Evolutionary conservation across 177 flowering plant species (phyloP).

Genomic region (Telopea speciosissima): DNA sequence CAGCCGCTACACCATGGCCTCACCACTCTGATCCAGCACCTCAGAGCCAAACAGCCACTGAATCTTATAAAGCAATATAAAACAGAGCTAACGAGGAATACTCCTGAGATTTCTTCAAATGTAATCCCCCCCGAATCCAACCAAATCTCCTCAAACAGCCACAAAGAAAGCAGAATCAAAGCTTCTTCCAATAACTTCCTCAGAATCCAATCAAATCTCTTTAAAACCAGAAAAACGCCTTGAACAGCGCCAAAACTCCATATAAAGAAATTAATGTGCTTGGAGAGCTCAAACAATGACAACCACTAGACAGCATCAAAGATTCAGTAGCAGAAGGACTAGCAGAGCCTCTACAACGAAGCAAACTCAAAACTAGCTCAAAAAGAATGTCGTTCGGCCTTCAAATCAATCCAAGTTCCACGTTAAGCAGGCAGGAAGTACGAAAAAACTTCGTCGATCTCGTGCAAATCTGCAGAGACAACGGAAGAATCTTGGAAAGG

Average conservation of each 20-base stretch:
- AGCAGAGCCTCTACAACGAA: background rate
- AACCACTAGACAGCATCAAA: background rate
- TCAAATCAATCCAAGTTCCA: background rate
- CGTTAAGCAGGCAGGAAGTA: background rate
- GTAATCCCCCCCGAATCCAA: slow-evolving; percentile 6
- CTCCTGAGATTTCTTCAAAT: background rate
- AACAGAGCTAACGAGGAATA: background rate
- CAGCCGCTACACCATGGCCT: background rate
- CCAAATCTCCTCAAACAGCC: slow-evolving; percentile 7
- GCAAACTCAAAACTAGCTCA: background rate
- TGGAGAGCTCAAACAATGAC: background rate
- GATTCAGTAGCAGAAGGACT: background rate
- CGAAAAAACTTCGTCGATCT: background rate
- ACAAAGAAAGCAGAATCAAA: background rate
- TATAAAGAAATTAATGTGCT: background rate
- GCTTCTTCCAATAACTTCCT: background rate
- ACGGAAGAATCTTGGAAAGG: background rate
- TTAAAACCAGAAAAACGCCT: background rate
- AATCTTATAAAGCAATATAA: background rate
- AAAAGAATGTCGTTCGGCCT: background rate
- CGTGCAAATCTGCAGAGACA: no score
- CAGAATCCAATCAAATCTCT: background rate
- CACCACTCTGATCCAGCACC: background rate
- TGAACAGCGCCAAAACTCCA: background rate
- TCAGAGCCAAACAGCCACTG: background rate